These are phyloP conservation scores for Celoporthe dispersa DNA, from an alignment of 2,329 filamentous ascomycete species.

Conservation along the genomic window DNA sequence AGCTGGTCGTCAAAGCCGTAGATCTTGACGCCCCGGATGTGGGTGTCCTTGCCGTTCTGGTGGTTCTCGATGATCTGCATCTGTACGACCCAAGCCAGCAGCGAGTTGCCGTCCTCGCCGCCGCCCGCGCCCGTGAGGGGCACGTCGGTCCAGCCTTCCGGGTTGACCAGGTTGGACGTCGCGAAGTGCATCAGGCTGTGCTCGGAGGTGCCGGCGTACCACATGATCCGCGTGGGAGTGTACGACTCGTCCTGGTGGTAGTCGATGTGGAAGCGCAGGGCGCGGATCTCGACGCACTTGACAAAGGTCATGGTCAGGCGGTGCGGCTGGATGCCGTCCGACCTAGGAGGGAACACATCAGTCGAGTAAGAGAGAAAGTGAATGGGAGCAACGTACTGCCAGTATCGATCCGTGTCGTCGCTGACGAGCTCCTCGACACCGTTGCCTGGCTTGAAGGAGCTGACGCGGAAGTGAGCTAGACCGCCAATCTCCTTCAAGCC, in stretches of 20 bases:
- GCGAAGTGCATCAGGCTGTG: conserved; percentile 91
- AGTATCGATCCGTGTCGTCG: conserved; percentile 74
- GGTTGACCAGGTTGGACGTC: conserved; percentile 76
- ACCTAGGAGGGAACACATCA: conserved; percentile 49
- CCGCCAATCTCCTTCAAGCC: conserved; percentile 84
- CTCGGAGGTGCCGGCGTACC: conserved; percentile 86
- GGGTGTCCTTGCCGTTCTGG: conserved; percentile 99
- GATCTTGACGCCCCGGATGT: conserved; percentile 89
- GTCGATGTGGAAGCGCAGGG: conserved; percentile 84
- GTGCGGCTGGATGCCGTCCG: conserved; percentile 83
- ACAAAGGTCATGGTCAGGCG: conserved; percentile 81
- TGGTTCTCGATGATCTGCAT: conserved; percentile 94
- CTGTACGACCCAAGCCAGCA: conserved; percentile 88
- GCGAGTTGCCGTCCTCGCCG: conserved; percentile 69
- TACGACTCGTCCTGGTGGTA: conserved; percentile 95
- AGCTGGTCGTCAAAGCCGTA: conserved; percentile 64
- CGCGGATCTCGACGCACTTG: conserved; percentile 78
- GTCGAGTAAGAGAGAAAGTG: background rate
- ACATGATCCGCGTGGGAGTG: conserved; percentile 89
- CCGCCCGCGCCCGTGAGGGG: conserved; percentile 61
- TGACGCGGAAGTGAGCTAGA: conserved; percentile 81
- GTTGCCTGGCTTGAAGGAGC: conserved; percentile 79
- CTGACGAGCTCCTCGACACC: conserved; percentile 76
- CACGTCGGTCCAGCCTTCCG: conserved; percentile 90
- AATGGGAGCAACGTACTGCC: conserved; percentile 63